phyloP scores from a whole-genome alignment of 768 basidiomycete genomes.

The Podaxis carcinomalis region DNA sequence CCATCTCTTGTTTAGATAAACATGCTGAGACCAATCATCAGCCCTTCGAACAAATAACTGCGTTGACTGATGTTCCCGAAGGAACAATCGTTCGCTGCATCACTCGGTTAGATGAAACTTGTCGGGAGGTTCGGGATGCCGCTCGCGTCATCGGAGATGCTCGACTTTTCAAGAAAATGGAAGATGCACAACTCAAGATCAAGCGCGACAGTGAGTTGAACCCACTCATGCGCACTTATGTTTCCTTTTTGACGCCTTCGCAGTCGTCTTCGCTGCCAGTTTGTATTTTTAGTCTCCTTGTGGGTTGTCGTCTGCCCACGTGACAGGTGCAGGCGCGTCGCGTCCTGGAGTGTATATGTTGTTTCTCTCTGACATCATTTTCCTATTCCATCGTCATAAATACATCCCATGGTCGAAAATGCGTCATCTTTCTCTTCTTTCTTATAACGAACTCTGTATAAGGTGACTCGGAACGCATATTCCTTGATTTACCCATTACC shows the following conservation, averaged over 20 bases:
- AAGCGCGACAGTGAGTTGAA: conserved; percentile 86
- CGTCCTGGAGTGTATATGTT: conserved; percentile 11
- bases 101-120: conserved; percentile 94
- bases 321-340: conserved; percentile 7
- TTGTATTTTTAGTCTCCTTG: conserved; percentile 61
- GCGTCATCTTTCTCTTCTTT: background rate
- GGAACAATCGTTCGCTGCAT: conserved; percentile 97
- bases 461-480: background rate
- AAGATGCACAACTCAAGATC: conserved; percentile 88
- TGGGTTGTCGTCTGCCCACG: background rate
- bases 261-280: conserved; percentile 86
- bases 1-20: background rate
- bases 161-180: conserved; percentile 97
- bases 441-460: background rate
- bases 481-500: conserved; percentile 4
- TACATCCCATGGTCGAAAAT: background rate
- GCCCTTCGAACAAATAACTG: conserved; percentile 95
- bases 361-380: conserved; percentile 4
- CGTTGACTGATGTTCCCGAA: conserved; percentile 91
- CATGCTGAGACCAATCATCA: conserved; percentile 23
- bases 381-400: background rate
- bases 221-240: background rate
- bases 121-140: conserved; percentile 94
- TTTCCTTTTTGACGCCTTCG: conserved; percentile 3
- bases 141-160: conserved; percentile 96